These are phyloP conservation scores for Xylariaceae sp. DNA, from an alignment of 2,329 filamentous ascomycete species.

Conservation along the genomic window DNA sequence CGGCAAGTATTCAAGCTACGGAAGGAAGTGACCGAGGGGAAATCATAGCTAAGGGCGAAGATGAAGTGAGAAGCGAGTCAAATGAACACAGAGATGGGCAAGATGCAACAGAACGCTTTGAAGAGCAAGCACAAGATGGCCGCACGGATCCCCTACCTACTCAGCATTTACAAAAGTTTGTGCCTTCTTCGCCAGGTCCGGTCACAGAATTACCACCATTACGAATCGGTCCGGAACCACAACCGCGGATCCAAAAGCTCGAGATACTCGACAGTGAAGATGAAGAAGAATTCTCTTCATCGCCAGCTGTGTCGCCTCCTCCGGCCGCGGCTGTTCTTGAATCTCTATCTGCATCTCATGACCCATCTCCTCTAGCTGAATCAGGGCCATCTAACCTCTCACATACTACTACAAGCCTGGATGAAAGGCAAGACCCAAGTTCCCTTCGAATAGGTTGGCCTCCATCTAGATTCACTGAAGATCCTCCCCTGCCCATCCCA, in stretches of 20 bases:
- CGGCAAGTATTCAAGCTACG: not conserved
- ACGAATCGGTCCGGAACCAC: constrained; percentile 14
- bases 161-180: constrained; percentile 21
- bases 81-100: constrained; percentile 2
- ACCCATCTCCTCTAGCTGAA: not conserved
- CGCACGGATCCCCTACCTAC: not conserved
- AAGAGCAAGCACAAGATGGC: not conserved
- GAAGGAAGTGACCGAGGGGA: not conserved
- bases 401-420: not conserved
- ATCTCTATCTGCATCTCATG: constrained; percentile 3
- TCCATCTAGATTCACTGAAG: not conserved
- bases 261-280: constrained; percentile 49
- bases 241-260: constrained; percentile 3
- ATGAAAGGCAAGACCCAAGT: not conserved
- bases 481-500: constrained; percentile 35
- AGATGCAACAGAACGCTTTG: not conserved
- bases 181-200: constrained; percentile 4
- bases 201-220: constrained; percentile 21
- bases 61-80: too few species aligned
- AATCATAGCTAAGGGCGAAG: not conserved
- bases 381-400: not conserved
- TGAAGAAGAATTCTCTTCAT: constrained; percentile 42
- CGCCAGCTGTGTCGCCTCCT: constrained; percentile 16
- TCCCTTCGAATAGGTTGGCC: not conserved
- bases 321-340: constrained; percentile 1